Evolutionary conservation across 495 filamentous ascomycete species (phyloP).

Genomic region (Cenococcum geophilum): DNA sequence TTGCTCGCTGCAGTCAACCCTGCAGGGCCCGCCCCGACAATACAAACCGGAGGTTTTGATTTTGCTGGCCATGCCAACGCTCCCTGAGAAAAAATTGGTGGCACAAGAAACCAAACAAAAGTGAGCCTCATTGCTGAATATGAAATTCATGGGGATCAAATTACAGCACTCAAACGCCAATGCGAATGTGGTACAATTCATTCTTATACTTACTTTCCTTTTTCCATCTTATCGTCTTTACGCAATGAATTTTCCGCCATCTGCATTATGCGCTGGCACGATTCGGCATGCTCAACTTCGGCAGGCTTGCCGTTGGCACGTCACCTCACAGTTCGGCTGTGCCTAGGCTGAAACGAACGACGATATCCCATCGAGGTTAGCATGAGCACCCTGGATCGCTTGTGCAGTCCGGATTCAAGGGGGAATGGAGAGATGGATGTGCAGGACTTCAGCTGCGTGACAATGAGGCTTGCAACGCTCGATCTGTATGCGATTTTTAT

Average conservation of each 20-base stretch:
- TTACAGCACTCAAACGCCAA: not conserved
- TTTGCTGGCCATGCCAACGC: constrained; percentile 14
- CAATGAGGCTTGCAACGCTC: not conserved
- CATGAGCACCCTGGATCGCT: not conserved
- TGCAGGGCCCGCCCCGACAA: constrained; percentile 27
- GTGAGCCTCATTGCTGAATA: constrained; percentile 8
- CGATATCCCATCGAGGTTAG: not conserved
- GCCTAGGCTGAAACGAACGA: not conserved
- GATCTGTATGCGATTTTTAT: not conserved
- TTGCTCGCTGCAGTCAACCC: constrained; percentile 26
- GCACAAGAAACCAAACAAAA: constrained; percentile 7
- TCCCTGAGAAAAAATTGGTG: constrained; percentile 10
- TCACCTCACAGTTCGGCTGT: not conserved
- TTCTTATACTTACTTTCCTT: not conserved
- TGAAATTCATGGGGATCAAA: not conserved
- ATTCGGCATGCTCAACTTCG: not conserved
- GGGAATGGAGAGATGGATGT: not conserved
- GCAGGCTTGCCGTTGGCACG: not conserved
- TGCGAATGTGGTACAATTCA: not conserved
- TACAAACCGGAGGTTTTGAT: constrained; percentile 23
- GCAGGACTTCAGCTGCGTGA: not conserved
- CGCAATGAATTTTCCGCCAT: not conserved
- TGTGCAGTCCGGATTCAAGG: not conserved
- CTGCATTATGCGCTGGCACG: not conserved
- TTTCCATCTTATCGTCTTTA: not conserved